phyloP scores from a whole-genome alignment of 2,329 filamentous ascomycete species.

The Pseudogymnoascus sp. region DNA sequence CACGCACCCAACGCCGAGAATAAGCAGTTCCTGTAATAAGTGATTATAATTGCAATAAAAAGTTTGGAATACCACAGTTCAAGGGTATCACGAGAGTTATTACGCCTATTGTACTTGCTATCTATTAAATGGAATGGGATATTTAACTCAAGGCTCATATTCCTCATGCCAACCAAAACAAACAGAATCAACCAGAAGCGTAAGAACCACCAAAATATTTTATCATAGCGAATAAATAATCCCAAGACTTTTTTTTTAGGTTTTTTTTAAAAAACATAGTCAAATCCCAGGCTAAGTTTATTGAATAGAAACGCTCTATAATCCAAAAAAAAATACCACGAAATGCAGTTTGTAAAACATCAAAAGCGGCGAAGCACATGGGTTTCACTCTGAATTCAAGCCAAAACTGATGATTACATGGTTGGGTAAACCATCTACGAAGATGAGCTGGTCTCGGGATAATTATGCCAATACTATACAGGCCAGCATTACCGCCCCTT shows the following conservation, averaged over 20 bases:
- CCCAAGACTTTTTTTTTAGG: too few species aligned
- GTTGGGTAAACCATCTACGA: not conserved
- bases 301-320: too few species aligned
- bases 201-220: not conserved
- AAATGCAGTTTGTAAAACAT: not conserved
- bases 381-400: not conserved
- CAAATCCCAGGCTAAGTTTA: too few species aligned
- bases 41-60: not conserved
- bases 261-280: too few species aligned
- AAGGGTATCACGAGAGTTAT: not conserved
- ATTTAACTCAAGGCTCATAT: not conserved
- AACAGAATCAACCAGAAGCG: not conserved
- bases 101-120: not conserved
- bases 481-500: not conserved
- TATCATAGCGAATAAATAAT: not conserved
- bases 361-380: not conserved
- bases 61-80: not conserved
- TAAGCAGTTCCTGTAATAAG: not conserved
- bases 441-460: not conserved
- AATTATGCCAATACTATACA: not conserved
- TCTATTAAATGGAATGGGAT: not conserved
- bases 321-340: too few species aligned
- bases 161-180: not conserved
- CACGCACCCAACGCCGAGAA: not conserved
- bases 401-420: not conserved